Base-by-base conservation (phyloP, 1,284 basidiomycete genomes). In the Thecaphora thlaspeos region DNA sequence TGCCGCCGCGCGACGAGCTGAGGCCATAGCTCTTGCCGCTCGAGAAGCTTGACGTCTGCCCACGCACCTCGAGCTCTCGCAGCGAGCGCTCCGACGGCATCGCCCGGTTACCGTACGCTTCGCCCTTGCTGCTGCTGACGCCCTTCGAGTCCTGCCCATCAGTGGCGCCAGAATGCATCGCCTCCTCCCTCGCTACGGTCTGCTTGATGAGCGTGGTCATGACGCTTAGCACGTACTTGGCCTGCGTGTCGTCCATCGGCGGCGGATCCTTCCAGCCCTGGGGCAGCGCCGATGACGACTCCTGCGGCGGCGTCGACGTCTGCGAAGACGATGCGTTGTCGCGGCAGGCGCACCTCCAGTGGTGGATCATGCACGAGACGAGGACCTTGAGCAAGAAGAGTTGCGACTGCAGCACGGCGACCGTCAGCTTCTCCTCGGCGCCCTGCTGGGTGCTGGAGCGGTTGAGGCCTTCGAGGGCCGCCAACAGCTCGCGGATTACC, bases 311-410 rank as follows among this genome's bases (percentile, higher is more conserved):
- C 3, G 3, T 9, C 9, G 4, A 9, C n/a, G 26, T 17, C 8
- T 43, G 5, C n/a, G 41, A 10, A 4, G 15, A 8, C 17, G 41
- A 7, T 5, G 5, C 9, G 41, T 23, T 55, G 41, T 41, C 42
- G 18, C 60, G 52, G 26, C 66, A 58, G 2, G 63, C 59, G 45
- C 71, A 58, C 37, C 81, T 68, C 88, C 88, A 91, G 42, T 89
- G 87, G 21, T 88, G 86, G 12, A 88, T 85, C 82, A 95, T 58
- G 84, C 85, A 73, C 84, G 83, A 32, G 10, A 87, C 84, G 18
- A 96, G 80, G 38, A 94, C 85, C 79, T 94, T 91, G 65, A 95
- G 82, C 26, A 95, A 80, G 70, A 91, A 91, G 1, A 95, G 82
- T 76, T 94, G 90, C 0, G 91, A 94, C 72, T 94, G 90, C 9